phyloP scores from a whole-genome alignment of 148 eudicot species.

The Oxyria digyna region DNA sequence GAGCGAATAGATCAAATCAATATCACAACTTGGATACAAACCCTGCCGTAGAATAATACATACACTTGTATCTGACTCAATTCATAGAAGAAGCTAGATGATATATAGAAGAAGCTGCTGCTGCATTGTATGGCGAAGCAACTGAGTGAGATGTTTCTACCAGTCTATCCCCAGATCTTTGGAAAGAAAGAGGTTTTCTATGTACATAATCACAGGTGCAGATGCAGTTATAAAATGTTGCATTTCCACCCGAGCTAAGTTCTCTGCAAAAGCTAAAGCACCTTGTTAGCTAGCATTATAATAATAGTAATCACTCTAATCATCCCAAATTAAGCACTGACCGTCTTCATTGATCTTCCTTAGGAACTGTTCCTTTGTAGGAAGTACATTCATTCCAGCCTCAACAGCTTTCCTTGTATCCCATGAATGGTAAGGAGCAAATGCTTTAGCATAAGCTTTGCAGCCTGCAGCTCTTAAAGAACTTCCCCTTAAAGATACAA shows the following conservation, averaged over 20 bases:
- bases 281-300: neutral
- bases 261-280: slow-evolving; percentile 30
- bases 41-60: too few relatives aligned
- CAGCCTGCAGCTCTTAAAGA: slow-evolving; percentile 80
- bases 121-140: too few relatives aligned
- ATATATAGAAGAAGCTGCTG: neutral
- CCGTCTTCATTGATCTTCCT: slow-evolving; percentile 86
- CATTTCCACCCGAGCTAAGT: slow-evolving; percentile 64
- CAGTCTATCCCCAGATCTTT: slow-evolving; percentile 74
- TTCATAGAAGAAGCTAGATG: too few relatives aligned
- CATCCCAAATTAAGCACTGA: slow-evolving; percentile 13
- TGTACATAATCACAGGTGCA: slow-evolving; percentile 38
- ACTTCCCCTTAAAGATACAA: slow-evolving; percentile 34
- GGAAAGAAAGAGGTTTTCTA: slow-evolving; percentile 53
- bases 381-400: slow-evolving; percentile 99
- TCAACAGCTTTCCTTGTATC: slow-evolving; percentile 87
- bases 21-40: too few relatives aligned
- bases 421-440: slow-evolving; percentile 98
- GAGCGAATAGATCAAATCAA: too few relatives aligned
- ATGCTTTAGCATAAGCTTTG: slow-evolving; percentile 68
- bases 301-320: too few relatives aligned
- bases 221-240: slow-evolving; percentile 51
- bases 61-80: too few relatives aligned
- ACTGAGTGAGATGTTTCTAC: slow-evolving; percentile 18
- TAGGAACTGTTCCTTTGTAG: slow-evolving; percentile 66